Conservation (phyloP, 768 basidiomycete species). For the Chiua virens region DNA sequence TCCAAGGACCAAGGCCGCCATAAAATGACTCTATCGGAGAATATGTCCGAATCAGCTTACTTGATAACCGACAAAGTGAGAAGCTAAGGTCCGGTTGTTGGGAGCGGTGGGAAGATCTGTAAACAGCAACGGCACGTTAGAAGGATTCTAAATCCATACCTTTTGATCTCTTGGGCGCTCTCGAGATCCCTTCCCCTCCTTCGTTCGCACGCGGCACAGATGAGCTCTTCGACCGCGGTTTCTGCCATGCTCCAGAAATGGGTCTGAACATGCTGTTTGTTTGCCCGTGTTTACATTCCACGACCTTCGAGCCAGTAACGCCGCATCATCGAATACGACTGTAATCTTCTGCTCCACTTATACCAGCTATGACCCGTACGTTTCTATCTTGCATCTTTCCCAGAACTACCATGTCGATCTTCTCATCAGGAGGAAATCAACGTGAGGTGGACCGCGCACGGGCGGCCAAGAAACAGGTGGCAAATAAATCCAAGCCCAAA, state of each 20-base stretch:
- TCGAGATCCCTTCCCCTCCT: slow-evolving; percentile 9
- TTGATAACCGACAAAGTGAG: slow-evolving; percentile 7
- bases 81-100: background rate
- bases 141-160: slow-evolving; percentile 12
- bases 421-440: slow-evolving; percentile 71
- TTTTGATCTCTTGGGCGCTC: slow-evolving; percentile 5
- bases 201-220: slow-evolving; percentile 3
- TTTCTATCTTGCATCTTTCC: slow-evolving; percentile 10
- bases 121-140: slow-evolving; percentile 1
- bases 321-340: slow-evolving; percentile 6
- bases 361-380: slow-evolving; percentile 54
- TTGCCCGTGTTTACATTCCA: slow-evolving; percentile 25
- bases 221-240: slow-evolving; percentile 1
- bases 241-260: slow-evolving; percentile 3
- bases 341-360: background rate
- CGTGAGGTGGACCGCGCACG: slow-evolving; percentile 72
- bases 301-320: background rate
- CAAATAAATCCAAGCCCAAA: slow-evolving; percentile 61
- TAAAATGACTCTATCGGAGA: slow-evolving; percentile 1
- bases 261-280: slow-evolving; percentile 7
- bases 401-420: slow-evolving; percentile 9
- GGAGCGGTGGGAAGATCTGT: slow-evolving; percentile 15
- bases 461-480: slow-evolving; percentile 69
- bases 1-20: slow-evolving; percentile 8
- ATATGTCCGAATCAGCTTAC: background rate